Evolutionary conservation across 768 basidiomycete genomes (phyloP).

Genomic region (Phylloporus sp.): DNA sequence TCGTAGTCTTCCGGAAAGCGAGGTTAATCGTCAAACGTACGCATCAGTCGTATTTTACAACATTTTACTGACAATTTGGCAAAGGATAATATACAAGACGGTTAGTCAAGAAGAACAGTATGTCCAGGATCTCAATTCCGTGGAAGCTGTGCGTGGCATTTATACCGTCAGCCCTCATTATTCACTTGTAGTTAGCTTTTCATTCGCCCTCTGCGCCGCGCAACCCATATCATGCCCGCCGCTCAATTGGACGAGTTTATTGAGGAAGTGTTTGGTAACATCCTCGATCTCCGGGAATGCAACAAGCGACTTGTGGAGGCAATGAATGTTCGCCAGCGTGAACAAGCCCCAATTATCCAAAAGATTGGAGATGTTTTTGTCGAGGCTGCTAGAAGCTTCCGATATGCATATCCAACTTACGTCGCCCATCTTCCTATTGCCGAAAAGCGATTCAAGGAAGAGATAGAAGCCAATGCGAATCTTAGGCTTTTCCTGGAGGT

Average conservation of each 20-base stretch:
- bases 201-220: slow-evolving; percentile 50
- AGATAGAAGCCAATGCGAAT: slow-evolving; percentile 74
- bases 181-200: slow-evolving; percentile 40
- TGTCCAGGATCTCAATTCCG: slow-evolving; percentile 77
- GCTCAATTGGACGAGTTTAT: slow-evolving; percentile 76
- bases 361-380: slow-evolving; percentile 88
- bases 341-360: slow-evolving; percentile 79
- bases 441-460: slow-evolving; percentile 84
- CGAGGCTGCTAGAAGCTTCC: slow-evolving; percentile 82
- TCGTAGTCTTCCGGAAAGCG: slow-evolving; percentile 62
- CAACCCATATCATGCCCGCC: slow-evolving; percentile 54
- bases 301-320: slow-evolving; percentile 81
- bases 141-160: slow-evolving; percentile 56
- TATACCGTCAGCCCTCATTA: slow-evolving; percentile 32
- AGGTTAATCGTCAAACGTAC: slow-evolving; percentile 77
- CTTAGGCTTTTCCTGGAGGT: slow-evolving; percentile 88
- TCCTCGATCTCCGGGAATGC: slow-evolving; percentile 81
- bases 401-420: slow-evolving; percentile 81
- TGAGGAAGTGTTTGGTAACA: slow-evolving; percentile 86
- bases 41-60: slow-evolving; percentile 4
- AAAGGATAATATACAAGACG: slow-evolving; percentile 76
- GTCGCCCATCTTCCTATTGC: slow-evolving; percentile 81
- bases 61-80: not conserved
- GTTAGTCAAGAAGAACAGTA: slow-evolving; percentile 90
- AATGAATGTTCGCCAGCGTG: slow-evolving; percentile 78